These are phyloP conservation scores for Tolypocladium tropicale DNA, from an alignment of 2,329 filamentous ascomycete species.

Conservation along the genomic window DNA sequence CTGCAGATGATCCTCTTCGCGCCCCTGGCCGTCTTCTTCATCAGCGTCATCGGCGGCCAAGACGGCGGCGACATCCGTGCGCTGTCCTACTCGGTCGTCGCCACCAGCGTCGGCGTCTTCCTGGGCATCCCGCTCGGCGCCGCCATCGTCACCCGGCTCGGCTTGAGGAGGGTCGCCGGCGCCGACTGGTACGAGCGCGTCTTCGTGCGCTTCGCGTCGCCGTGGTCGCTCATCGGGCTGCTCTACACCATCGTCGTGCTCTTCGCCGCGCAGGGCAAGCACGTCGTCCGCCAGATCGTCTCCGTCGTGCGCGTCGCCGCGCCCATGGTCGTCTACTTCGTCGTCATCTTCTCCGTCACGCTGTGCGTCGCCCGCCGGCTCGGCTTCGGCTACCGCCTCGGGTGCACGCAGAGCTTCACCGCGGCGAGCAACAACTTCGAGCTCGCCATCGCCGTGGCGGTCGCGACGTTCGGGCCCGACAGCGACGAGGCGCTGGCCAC, in stretches of 20 bases:
- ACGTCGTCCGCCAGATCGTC: slow-evolving; percentile 74
- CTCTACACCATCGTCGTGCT: slow-evolving; percentile 81
- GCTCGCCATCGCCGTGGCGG: slow-evolving; percentile 77
- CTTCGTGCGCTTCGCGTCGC: slow-evolving; percentile 61
- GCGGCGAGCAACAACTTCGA: slow-evolving; percentile 93
- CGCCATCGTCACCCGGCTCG: slow-evolving; percentile 65
- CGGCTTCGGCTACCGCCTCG: slow-evolving; percentile 64
- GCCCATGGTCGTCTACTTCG: slow-evolving; percentile 73
- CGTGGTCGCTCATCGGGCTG: slow-evolving; percentile 71
- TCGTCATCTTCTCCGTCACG: slow-evolving; percentile 62
- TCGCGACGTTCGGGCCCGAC: slow-evolving; percentile 67
- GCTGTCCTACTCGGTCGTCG: slow-evolving; percentile 53
- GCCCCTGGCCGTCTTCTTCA: slow-evolving; percentile 58
- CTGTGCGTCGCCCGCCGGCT: slow-evolving; percentile 49
- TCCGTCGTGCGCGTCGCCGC: slow-evolving; percentile 73
- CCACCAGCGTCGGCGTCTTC: slow-evolving; percentile 74
- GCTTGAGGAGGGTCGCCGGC: slow-evolving; percentile 43
- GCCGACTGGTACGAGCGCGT: slow-evolving; percentile 52
- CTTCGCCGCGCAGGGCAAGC: slow-evolving; percentile 70
- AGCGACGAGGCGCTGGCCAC: slow-evolving; percentile 74
- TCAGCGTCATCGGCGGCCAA: slow-evolving; percentile 54
- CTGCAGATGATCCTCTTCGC: slow-evolving; percentile 67
- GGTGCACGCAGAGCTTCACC: slow-evolving; percentile 73
- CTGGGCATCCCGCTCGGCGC: slow-evolving; percentile 75
- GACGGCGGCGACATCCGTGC: slow-evolving; percentile 17